phyloP scores from a whole-genome alignment of 2,329 filamentous ascomycete species.

The Fusarium decemcellulare region DNA sequence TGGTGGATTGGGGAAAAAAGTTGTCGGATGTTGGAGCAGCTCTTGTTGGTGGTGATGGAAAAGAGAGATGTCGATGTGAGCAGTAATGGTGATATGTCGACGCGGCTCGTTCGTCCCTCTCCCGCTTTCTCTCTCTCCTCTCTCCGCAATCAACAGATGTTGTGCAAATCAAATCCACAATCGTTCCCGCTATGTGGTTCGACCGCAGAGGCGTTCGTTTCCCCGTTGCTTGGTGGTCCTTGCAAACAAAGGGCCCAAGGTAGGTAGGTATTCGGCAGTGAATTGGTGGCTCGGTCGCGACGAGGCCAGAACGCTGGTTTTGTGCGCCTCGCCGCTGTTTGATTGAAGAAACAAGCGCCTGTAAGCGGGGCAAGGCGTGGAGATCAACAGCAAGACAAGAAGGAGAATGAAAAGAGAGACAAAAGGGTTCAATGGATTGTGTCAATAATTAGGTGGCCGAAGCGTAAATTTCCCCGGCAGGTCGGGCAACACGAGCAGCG shows the following conservation, averaged over 20 bases:
- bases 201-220: constrained; percentile 12
- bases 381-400: neutral
- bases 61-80: neutral
- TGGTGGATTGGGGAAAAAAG: neutral
- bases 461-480: constrained; percentile 12
- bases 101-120: neutral
- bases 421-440: constrained; percentile 6
- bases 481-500: constrained; percentile 8
- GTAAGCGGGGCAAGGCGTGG: neutral
- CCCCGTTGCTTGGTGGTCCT: neutral
- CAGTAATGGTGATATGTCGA: constrained; percentile 2
- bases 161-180: neutral
- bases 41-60: neutral
- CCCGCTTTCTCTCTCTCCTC: constrained; percentile 17
- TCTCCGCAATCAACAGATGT: constrained; percentile 23
- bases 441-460: constrained; percentile 10
- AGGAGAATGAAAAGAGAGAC: neutral
- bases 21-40: constrained; percentile 3
- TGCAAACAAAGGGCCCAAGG: constrained; percentile 11
- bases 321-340: constrained; percentile 8
- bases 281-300: constrained; percentile 8
- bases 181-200: constrained; percentile 13
- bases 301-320: neutral
- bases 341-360: constrained; percentile 4
- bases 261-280: neutral